phyloP scores from a whole-genome alignment of 768 basidiomycete species.

The Cystobasidium tubakii region DNA sequence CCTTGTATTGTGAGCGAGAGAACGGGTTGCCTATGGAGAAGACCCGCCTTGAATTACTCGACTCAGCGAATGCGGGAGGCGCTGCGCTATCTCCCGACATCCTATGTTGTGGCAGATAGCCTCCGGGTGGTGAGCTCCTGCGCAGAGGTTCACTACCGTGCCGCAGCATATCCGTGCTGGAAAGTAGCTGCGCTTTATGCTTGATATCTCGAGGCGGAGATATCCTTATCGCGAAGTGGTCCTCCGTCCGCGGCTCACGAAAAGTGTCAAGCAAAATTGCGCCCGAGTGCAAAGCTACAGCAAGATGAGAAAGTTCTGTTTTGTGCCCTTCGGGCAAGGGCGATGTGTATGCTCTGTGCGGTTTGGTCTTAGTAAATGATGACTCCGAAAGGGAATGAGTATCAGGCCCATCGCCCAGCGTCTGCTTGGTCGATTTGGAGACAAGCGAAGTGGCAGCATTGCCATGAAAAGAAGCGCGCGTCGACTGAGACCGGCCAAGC shows the following conservation, averaged over 20 bases:
- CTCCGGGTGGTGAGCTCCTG: neutral
- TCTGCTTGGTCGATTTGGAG: neutral
- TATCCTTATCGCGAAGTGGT: no score
- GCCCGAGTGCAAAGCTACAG: no score
- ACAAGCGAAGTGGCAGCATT: neutral
- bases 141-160: neutral
- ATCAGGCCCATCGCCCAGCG: neutral
- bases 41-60: no score
- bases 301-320: no score
- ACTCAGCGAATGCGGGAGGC: no score
- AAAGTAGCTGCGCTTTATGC: no score
- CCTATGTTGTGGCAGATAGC: no score
- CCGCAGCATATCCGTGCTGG: neutral
- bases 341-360: slow-evolving; percentile 12
- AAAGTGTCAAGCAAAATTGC: no score
- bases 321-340: slow-evolving; percentile 13
- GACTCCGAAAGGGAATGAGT: neutral
- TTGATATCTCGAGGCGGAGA: no score
- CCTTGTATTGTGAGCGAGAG: neutral
- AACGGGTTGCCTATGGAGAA: neutral
- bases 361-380: neutral
- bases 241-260: no score
- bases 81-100: no score
- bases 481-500: neutral
- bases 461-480: neutral